Evolutionary conservation across 208 protist species (phyloP).

Genomic region (Leishmania aethiopica): DNA sequence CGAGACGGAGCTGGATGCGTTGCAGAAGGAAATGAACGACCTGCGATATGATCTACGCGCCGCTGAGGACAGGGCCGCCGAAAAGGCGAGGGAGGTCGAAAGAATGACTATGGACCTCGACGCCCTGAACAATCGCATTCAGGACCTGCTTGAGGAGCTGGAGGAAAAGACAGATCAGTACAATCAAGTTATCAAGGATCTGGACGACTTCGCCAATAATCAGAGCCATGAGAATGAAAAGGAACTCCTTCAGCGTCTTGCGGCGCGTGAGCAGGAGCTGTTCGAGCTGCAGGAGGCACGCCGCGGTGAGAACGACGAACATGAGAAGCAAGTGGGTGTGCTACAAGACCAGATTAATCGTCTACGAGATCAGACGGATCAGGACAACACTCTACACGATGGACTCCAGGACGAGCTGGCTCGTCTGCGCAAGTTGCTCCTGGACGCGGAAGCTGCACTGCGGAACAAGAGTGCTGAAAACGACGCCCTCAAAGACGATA

Average conservation of each 20-base stretch:
- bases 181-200: constrained; percentile 63
- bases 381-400: constrained; percentile 40
- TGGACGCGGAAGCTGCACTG: constrained; percentile 40
- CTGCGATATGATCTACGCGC: constrained; percentile 14
- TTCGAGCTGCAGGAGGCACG: constrained; percentile 67
- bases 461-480: constrained; percentile 54
- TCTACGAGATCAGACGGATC: constrained; percentile 45
- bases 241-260: constrained; percentile 59
- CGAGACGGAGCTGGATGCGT: constrained; percentile 30
- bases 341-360: constrained; percentile 70
- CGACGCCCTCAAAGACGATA: constrained; percentile 45
- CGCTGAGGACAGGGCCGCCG: constrained; percentile 17
- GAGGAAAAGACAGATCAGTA: constrained; percentile 60
- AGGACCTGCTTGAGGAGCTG: constrained; percentile 62
- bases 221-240: constrained; percentile 62
- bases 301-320: constrained; percentile 54
- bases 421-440: constrained; percentile 42
- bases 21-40: constrained; percentile 28
- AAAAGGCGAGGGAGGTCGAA: constrained; percentile 27
- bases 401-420: constrained; percentile 41
- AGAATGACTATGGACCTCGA: constrained; percentile 44
- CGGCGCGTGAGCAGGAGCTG: constrained; percentile 63
- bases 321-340: constrained; percentile 54
- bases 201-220: constrained; percentile 62
- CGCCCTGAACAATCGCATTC: constrained; percentile 39